Conservation (phyloP, 1,139 yeast genomes). For the Debaryomyces robertsiae region DNA sequence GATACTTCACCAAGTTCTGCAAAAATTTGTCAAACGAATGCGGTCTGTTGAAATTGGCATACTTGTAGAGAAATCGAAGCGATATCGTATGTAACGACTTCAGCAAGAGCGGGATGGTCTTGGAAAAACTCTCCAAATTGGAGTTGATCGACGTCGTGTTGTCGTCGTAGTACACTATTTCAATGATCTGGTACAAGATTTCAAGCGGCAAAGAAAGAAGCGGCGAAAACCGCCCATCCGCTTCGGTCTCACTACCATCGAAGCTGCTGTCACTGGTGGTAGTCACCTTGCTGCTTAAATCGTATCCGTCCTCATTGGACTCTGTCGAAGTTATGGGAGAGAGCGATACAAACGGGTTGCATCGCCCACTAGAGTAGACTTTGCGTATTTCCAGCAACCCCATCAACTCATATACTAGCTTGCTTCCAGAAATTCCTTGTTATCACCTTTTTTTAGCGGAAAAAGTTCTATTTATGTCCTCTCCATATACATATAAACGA, state of each 20-base stretch:
- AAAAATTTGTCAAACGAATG: conserved; percentile 77
- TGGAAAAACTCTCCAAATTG: conserved; percentile 45
- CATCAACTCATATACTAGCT: conserved; percentile 7
- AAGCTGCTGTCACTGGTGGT: background rate
- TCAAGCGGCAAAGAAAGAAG: conserved; percentile 39
- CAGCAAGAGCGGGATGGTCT: conserved; percentile 41
- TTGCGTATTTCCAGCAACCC: conserved; percentile 6
- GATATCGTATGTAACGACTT: conserved; percentile 38
- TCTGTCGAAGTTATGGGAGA: conserved; percentile 11
- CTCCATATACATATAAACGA: background rate
- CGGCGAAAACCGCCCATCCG: conserved; percentile 13
- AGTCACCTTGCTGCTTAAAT: conserved; percentile 1
- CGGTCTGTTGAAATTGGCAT: conserved; percentile 77
- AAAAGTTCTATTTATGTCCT: background rate
- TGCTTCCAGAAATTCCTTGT: background rate
- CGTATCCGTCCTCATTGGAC: background rate
- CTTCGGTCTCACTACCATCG: conserved; percentile 1
- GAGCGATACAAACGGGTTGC: conserved; percentile 7
- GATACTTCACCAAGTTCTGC: conserved; percentile 52
- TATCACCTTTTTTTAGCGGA: background rate
- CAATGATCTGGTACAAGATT: conserved; percentile 45
- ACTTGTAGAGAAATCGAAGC: conserved; percentile 56
- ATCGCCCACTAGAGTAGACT: background rate
- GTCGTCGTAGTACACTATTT: conserved; percentile 46
- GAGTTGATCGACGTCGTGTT: conserved; percentile 43